phyloP scores from a whole-genome alignment of 2,329 filamentous ascomycete genomes.

The Fusarium anthophilum region DNA sequence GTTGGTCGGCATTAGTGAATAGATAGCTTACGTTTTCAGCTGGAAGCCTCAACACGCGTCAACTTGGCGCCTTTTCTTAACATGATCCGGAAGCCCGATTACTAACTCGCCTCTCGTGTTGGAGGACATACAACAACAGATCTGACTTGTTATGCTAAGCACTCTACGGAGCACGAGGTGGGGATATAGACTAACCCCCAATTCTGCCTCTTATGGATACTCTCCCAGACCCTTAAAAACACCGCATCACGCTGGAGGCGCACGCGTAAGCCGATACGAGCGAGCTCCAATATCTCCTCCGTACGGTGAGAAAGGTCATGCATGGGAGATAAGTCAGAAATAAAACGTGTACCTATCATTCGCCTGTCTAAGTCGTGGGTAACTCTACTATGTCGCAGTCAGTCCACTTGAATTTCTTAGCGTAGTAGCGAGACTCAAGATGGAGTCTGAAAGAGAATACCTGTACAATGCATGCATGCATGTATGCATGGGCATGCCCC shows the following conservation, averaged over 20 bases:
- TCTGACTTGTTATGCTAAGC: background rate
- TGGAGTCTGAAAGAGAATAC: background rate
- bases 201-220: constrained; percentile 11
- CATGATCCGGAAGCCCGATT: background rate
- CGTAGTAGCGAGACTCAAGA: background rate
- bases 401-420: constrained; percentile 3
- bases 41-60: background rate
- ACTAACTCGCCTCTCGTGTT: background rate
- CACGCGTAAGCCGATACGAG: constrained; percentile 42
- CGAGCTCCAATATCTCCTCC: constrained; percentile 3
- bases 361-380: background rate
- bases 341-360: background rate
- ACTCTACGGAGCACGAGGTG: background rate
- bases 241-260: constrained; percentile 2
- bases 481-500: background rate
- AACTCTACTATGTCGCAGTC: constrained; percentile 1
- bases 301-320: background rate
- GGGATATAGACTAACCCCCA: background rate
- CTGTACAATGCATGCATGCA: background rate
- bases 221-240: background rate
- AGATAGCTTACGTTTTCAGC: background rate
- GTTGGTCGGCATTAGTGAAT: background rate
- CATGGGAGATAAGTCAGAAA: background rate
- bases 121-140: background rate
- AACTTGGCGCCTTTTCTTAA: background rate